phyloP scores from a whole-genome alignment of 208 protist genomes.

The Leishmania gerbilli region DNA sequence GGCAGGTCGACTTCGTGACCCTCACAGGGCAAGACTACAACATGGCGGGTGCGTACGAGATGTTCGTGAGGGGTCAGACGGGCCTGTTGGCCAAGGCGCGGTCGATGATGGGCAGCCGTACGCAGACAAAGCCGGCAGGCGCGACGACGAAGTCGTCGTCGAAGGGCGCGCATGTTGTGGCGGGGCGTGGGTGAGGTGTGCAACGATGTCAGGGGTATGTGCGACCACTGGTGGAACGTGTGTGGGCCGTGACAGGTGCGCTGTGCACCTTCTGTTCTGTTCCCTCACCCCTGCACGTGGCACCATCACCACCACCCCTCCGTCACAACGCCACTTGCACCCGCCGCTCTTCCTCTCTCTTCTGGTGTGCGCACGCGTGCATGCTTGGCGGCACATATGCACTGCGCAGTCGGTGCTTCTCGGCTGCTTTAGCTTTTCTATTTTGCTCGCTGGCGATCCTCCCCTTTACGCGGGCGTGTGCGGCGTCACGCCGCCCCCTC shows the following conservation, averaged over 20 bases:
- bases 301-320: not conserved
- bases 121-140: not conserved
- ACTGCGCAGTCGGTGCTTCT: not conserved
- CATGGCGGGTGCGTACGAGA: constrained; percentile 60
- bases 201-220: not conserved
- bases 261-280: not conserved
- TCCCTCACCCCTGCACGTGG: not conserved
- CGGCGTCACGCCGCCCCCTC: not conserved
- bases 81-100: constrained; percentile 47
- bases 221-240: not conserved
- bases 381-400: not conserved
- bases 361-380: not conserved
- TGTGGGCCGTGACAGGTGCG: not conserved
- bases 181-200: not conserved
- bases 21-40: constrained; percentile 81
- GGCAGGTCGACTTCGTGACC: constrained; percentile 81
- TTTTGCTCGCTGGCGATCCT: not conserved
- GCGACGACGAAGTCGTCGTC: not conserved
- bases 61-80: constrained; percentile 60
- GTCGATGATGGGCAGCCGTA: constrained; percentile 21
- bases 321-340: not conserved
- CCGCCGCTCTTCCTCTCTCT: not conserved
- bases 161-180: not conserved
- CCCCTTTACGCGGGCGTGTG: not conserved
- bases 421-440: not conserved